phyloP scores from a whole-genome alignment of 2,329 filamentous ascomycete species.

The Tolypocladium ovalisporum region DNA sequence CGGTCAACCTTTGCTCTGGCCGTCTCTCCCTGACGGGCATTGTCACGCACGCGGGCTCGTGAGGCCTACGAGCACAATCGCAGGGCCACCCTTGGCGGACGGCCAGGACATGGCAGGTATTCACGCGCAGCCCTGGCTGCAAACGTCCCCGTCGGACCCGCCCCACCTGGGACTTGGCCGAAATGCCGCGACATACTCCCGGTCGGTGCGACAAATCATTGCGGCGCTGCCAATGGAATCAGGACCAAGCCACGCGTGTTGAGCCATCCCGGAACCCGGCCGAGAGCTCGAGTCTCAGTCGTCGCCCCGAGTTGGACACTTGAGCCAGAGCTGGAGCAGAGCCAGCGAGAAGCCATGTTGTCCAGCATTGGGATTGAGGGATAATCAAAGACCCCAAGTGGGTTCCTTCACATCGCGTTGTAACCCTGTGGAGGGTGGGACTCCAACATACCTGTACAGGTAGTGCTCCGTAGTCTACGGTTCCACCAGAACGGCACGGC shows the following conservation, averaged over 20 bases:
- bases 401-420: not conserved
- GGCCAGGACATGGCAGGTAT: not conserved
- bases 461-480: not conserved
- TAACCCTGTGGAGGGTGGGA: not conserved
- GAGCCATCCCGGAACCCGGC: not conserved
- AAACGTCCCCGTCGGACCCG: slow-evolving; percentile 1
- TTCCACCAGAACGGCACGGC: not conserved
- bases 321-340: not conserved
- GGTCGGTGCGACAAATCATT: not conserved
- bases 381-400: not conserved
- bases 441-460: no score
- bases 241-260: not conserved
- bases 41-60: not conserved
- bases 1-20: not conserved
- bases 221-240: not conserved
- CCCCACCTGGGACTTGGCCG: not conserved
- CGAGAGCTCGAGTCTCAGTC: not conserved
- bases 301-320: not conserved
- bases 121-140: not conserved
- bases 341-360: not conserved
- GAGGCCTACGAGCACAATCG: not conserved
- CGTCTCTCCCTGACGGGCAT: not conserved
- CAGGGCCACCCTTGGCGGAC: not conserved
- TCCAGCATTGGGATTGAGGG: not conserved
- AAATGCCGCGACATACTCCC: not conserved